Base-by-base conservation (phyloP, 2,329 filamentous ascomycete genomes). In the Fusarium oxysporum region DNA sequence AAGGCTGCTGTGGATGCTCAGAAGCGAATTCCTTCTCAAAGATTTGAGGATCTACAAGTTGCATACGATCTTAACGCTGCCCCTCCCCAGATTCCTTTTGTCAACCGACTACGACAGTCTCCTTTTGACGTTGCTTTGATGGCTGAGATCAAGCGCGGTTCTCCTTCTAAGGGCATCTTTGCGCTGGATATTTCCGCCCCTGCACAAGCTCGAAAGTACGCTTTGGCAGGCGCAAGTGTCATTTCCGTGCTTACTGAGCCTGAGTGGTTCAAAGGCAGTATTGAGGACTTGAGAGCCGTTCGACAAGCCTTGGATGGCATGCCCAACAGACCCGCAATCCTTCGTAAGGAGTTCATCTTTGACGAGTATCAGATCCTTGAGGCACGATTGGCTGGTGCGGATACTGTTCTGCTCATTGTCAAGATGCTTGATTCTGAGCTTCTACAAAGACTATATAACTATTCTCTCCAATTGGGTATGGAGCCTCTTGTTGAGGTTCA, bases 201-300 rank as follows among this genome's bases (percentile, higher is more conserved):
- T 30, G 91, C 92, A 9, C 96, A 99, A 82, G 96, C 97, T 45
- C 91, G 92, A 72, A 94, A 92, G 75, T 99, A 99, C 81, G 96
- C 97, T 14, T 88, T 96, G 57, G 95, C 96, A 11, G 97, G 96
- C 19, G 96, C 96, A 53, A 98, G 96, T 80, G 94, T 97, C 43
- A 99, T 99, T 74, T 98, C 96, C 3, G 96, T 99, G n/a, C 88
- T 99, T 51, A 99, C 96, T 0, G 96, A 99, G 83, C 96, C 97
- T 1, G 93, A 98, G 79, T 99, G 96, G 96, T 99, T 99, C 87
- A 98, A 98, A 84, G 96, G 96, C 53, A 97, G 93, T 82, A 95
- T 99, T 68, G 96, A 99, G 65, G 96, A 99, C 80, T 85, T 99
- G 60, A 90, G 93, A 68, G 91, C 92, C 38, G 96, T 98, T 35